These are phyloP conservation scores for Fraxinus dipetala DNA, from an alignment of 305 asterid genomes.

Conservation along the genomic window DNA sequence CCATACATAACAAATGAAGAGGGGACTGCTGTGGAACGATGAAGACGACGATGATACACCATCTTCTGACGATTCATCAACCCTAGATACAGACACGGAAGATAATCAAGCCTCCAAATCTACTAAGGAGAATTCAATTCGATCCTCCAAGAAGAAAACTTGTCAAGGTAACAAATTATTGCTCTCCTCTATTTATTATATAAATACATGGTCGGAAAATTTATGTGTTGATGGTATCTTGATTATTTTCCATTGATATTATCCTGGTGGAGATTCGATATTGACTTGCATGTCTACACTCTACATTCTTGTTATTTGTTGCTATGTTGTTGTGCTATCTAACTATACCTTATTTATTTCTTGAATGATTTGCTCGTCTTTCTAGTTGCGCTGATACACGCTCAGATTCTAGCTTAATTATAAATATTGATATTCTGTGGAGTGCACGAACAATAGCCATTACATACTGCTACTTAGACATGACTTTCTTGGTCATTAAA, in stretches of 20 bases:
- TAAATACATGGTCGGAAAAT: neutral
- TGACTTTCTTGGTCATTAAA: neutral
- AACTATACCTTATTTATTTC: neutral
- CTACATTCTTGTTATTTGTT: neutral
- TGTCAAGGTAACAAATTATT: constrained; percentile 40
- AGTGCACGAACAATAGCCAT: neutral
- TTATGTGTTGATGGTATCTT: neutral
- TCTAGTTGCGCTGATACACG: neutral
- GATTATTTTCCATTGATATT: neutral
- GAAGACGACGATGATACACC: constrained; percentile 50
- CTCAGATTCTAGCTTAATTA: neutral
- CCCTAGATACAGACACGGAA: constrained; percentile 34
- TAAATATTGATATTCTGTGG: neutral
- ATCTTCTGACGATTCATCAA: constrained; percentile 53
- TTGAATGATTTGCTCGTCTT: neutral
- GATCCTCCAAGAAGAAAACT: constrained; percentile 41
- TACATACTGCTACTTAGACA: neutral
- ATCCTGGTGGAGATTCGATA: neutral
- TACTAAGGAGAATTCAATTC: constrained; percentile 15
- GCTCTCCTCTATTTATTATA: neutral
- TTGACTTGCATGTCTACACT: neutral
- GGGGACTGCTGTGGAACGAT: constrained; percentile 64
- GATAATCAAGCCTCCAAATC: constrained; percentile 33
- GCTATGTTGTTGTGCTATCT: neutral
- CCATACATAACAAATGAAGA: constrained; percentile 41